Percentiles rank a stretch among this genome's conserved stretches.
Evolutionary conservation across 2,329 filamentous ascomycete genomes (phyloP).

Genomic region (Davidsoniella neocaledoniae): DNA sequence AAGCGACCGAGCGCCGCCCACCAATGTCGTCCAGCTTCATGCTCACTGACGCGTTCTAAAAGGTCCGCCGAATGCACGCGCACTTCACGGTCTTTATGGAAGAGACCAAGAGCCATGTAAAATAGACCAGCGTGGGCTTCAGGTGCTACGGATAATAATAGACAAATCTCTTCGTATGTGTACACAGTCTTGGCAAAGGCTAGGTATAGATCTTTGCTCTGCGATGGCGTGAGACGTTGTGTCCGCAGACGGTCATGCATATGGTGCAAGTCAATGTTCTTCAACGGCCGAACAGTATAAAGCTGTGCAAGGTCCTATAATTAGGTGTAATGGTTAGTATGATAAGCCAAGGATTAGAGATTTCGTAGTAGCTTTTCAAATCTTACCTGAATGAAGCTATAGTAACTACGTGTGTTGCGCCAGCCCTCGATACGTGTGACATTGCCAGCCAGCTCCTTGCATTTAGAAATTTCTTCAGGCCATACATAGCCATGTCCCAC

Average conservation of each 20-base stretch:
- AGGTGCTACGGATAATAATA: constrained; percentile 65
- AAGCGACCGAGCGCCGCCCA: constrained; percentile 78
- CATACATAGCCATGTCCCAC: constrained; percentile 90
- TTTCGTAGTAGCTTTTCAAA: too few relatives aligned
- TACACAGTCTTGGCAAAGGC: constrained; percentile 60
- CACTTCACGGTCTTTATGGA: constrained; percentile 74
- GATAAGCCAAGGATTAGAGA: too few relatives aligned
- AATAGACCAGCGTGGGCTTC: constrained; percentile 81
- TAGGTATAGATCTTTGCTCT: constrained; percentile 72
- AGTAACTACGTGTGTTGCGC: constrained; percentile 90
- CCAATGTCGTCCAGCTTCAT: constrained; percentile 86
- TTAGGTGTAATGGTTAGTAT: background rate
- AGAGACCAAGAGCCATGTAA: constrained; percentile 77
- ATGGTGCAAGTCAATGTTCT: constrained; percentile 75
- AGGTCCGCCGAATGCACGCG: constrained; percentile 61
- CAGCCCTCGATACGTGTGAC: constrained; percentile 90
- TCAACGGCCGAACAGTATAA: constrained; percentile 50
- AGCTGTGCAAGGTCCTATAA: constrained; percentile 45
- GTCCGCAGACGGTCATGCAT: constrained; percentile 81
- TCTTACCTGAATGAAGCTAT: constrained; percentile 71
- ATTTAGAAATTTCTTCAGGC: constrained; percentile 64
- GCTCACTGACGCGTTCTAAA: constrained; percentile 64
- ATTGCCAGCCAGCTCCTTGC: constrained; percentile 77
- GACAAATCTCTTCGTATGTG: constrained; percentile 70
- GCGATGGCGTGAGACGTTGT: constrained; percentile 57